A percentile compares a stretch with the other conserved stretches of the same genome.
Conservation (phyloP, 768 basidiomycete species). For the Calocybe gangraenosa region DNA sequence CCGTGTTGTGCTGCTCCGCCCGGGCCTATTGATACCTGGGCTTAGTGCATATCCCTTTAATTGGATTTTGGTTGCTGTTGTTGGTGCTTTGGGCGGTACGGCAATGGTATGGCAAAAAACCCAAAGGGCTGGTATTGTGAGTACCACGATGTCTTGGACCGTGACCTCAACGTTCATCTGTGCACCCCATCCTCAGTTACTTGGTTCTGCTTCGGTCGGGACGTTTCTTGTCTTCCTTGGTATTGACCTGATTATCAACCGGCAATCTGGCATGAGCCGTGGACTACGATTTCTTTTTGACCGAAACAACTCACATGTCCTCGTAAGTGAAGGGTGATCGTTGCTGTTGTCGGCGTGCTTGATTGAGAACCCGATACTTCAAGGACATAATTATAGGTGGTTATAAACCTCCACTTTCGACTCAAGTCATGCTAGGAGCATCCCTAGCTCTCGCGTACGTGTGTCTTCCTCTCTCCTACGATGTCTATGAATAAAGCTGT, state of each 20-base stretch:
- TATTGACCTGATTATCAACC: conserved; percentile 51
- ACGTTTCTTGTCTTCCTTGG: conserved; percentile 57
- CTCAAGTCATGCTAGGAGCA: conserved; percentile 45
- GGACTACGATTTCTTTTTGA: conserved; percentile 64
- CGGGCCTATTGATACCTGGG: conserved; percentile 42
- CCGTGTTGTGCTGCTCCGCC: conserved; percentile 47
- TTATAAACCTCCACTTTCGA: conserved; percentile 47
- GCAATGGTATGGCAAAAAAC: conserved; percentile 33
- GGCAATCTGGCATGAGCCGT: conserved; percentile 58
- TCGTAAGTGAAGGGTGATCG: conserved; percentile 31
- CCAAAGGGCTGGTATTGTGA: conserved; percentile 48
- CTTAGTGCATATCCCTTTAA: conserved; percentile 33
- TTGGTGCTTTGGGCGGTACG: conserved; percentile 38
- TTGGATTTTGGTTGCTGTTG: conserved; percentile 49
- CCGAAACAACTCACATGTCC: conserved; percentile 51
- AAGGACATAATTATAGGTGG: conserved; percentile 45
- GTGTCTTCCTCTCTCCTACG: background rate
- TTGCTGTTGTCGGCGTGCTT: background rate
- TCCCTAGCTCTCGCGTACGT: conserved; percentile 58
- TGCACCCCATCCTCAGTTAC: conserved; percentile 26
- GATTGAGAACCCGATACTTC: conserved; percentile 1
- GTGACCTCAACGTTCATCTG: too few relatives aligned
- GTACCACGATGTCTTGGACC: conserved; percentile 21
- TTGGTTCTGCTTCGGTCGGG: conserved; percentile 53
- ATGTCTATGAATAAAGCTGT: background rate